These are phyloP conservation scores for Caloboletus firmus DNA, from an alignment of 1,284 basidiomycete genomes.

Conservation along the genomic window DNA sequence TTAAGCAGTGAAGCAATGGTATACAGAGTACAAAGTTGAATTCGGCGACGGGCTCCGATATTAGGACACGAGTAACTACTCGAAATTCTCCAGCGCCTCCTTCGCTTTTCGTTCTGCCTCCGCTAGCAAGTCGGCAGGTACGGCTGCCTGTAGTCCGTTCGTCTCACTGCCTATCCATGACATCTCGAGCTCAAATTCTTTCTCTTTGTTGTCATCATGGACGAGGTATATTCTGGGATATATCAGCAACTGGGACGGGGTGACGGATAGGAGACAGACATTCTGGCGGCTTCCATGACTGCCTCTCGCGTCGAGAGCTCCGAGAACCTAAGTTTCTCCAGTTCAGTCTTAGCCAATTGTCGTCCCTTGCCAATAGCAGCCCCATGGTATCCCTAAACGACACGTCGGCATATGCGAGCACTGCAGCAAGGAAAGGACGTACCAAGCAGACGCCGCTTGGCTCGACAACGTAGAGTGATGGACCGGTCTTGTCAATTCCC, in stretches of 20 bases:
- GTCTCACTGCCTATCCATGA: constrained; percentile 94
- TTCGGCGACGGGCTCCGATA: constrained; percentile 5
- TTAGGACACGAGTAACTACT: constrained; percentile 43
- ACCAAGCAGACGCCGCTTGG: constrained; percentile 94
- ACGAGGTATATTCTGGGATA: constrained; percentile 87
- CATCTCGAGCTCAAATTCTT: constrained; percentile 97
- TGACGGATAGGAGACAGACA: constrained; percentile 55
- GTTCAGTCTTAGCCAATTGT: constrained; percentile 96
- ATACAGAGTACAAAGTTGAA: constrained; percentile 18
- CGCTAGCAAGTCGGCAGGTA: constrained; percentile 81
- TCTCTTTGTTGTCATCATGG: constrained; percentile 97
- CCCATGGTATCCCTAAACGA: constrained; percentile 80
- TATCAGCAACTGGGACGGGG: constrained; percentile 10
- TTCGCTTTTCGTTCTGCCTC: constrained; percentile 91
- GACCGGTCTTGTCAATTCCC: constrained; percentile 87
- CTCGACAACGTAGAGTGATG: constrained; percentile 89
- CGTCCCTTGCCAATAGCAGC: constrained; percentile 96
- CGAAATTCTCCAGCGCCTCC: constrained; percentile 87
- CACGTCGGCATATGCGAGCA: constrained; percentile 6
- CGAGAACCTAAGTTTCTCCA: constrained; percentile 91
- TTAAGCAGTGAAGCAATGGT: background rate
- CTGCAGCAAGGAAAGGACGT: constrained; percentile 30
- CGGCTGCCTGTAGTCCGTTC: constrained; percentile 74
- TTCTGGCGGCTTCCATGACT: constrained; percentile 91
- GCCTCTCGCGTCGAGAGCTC: constrained; percentile 81